Conservation (phyloP, 164 flowering plant genomes). For the Santalum album region DNA sequence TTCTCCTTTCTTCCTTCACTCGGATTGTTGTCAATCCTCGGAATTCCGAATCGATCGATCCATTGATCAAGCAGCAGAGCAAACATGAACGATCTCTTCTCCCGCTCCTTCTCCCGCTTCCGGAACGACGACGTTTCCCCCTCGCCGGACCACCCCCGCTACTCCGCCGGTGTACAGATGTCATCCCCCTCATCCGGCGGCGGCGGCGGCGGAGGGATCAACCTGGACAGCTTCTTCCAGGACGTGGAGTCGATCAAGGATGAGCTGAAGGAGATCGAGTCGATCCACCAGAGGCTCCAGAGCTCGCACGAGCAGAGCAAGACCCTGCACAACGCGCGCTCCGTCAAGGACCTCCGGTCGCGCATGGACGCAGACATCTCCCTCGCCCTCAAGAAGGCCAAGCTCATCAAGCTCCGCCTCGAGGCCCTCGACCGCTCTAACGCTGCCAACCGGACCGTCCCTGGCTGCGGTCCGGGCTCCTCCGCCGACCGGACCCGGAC, state of each 20-base stretch:
- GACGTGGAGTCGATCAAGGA: slow-evolving; percentile 65
- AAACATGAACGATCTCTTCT: slow-evolving; percentile 73
- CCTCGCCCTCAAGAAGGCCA: slow-evolving; percentile 53
- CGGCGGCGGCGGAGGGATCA: slow-evolving; percentile 7
- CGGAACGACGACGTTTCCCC: slow-evolving; percentile 27
- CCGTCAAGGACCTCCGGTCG: slow-evolving; percentile 49
- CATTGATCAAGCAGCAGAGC: too few species aligned
- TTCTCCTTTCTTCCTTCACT: too few species aligned
- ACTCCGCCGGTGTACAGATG: too few species aligned
- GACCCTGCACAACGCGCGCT: slow-evolving; percentile 49
- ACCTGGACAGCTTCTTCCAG: slow-evolving; percentile 61
- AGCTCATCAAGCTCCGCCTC: slow-evolving; percentile 48
- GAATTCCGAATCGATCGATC: too few species aligned
- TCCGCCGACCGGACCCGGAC: slow-evolving; percentile 73
- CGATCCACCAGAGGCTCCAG: slow-evolving; percentile 34
- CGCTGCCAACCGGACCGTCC: slow-evolving; percentile 51
- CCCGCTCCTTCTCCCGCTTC: slow-evolving; percentile 59
- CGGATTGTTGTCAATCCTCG: too few species aligned
- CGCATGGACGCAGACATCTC: slow-evolving; percentile 62
- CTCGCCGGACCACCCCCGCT: slow-evolving; percentile 14
- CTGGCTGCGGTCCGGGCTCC: slow-evolving; percentile 78
- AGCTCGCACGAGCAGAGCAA: slow-evolving; percentile 53
- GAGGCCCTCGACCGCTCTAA: slow-evolving; percentile 69
- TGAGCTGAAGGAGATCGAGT: slow-evolving; percentile 50
- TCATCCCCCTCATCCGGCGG: too few species aligned